These are phyloP conservation scores for Aureobasidium sp. DNA, from an alignment of 2,329 filamentous ascomycete genomes.

Conservation along the genomic window DNA sequence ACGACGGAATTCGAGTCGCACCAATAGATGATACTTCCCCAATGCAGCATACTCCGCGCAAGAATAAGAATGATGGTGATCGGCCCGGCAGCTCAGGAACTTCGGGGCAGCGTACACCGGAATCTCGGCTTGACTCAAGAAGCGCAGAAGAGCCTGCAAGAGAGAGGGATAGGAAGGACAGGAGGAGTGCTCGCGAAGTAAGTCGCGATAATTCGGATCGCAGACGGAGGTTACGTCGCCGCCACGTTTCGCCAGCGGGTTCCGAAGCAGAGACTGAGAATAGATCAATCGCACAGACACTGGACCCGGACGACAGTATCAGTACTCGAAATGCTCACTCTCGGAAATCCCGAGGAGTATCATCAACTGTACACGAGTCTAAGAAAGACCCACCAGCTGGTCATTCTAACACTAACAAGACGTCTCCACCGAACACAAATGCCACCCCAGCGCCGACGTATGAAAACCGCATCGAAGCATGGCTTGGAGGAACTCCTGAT, in stretches of 20 bases:
- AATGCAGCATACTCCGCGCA: not conserved
- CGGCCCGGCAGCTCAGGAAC: not conserved
- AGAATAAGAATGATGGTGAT: not conserved
- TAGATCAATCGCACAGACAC: conserved; percentile 13
- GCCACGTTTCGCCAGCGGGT: conserved; percentile 6
- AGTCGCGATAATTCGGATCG: conserved; percentile 8
- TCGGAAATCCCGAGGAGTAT: conserved; percentile 27
- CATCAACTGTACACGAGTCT: not conserved
- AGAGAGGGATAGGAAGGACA: not conserved
- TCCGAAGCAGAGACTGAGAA: conserved; percentile 15
- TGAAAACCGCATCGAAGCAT: conserved; percentile 52
- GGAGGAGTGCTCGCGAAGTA: not conserved
- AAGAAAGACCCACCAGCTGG: not conserved
- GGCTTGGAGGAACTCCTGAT: conserved; percentile 52
- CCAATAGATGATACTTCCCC: not conserved
- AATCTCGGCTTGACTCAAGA: not conserved
- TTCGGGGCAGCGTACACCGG: not conserved
- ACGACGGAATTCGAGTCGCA: conserved; percentile 13
- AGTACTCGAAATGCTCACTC: conserved; percentile 15
- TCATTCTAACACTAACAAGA: not conserved
- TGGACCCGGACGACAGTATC: conserved; percentile 19
- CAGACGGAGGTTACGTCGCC: conserved; percentile 4
- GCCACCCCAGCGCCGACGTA: conserved; percentile 34
- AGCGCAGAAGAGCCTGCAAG: not conserved
- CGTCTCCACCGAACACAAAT: not conserved